Conservation (phyloP, 371 early-diverging fungal genomes). For the Mucor velutinosus region DNA sequence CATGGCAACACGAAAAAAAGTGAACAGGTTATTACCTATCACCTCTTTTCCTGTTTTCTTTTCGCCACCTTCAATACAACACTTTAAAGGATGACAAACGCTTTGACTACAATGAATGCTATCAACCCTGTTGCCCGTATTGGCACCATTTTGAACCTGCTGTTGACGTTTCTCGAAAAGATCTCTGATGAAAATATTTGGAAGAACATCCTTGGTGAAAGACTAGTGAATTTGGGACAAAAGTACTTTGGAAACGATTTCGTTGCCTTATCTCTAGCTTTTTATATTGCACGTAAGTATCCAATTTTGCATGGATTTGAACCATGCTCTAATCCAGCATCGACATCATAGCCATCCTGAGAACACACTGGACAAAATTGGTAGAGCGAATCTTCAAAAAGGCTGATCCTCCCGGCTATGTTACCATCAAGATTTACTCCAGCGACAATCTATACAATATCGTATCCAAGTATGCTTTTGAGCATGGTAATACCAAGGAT, state of each 20-base stretch:
- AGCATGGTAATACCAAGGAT: slow-evolving; percentile 4
- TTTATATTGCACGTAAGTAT: slow-evolving; percentile 37
- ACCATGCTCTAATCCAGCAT: neutral
- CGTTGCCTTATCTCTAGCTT: slow-evolving; percentile 32
- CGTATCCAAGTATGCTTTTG: slow-evolving; percentile 14
- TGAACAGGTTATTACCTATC: neutral
- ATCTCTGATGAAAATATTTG: slow-evolving; percentile 36
- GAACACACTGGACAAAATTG: slow-evolving; percentile 29
- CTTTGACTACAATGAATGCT: neutral
- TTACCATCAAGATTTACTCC: slow-evolving; percentile 14
- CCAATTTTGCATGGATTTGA: neutral
- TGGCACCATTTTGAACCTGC: slow-evolving; percentile 12
- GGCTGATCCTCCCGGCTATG: neutral
- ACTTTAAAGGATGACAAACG: neutral
- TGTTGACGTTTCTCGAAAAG: slow-evolving; percentile 32
- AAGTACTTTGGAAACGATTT: slow-evolving; percentile 47
- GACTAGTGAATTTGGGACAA: slow-evolving; percentile 30
- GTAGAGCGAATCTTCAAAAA: slow-evolving; percentile 11
- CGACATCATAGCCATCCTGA: slow-evolving; percentile 28
- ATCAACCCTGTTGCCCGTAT: slow-evolving; percentile 8
- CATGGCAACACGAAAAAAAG: neutral
- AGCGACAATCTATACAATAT: slow-evolving; percentile 24
- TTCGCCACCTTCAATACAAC: neutral
- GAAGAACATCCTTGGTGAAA: slow-evolving; percentile 33
- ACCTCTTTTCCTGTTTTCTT: neutral